Percentiles rank a stretch among this genome's conserved stretches.
phyloP scores from a whole-genome alignment of 805 yeast genomes.

The Starmerella tilneyi region DNA sequence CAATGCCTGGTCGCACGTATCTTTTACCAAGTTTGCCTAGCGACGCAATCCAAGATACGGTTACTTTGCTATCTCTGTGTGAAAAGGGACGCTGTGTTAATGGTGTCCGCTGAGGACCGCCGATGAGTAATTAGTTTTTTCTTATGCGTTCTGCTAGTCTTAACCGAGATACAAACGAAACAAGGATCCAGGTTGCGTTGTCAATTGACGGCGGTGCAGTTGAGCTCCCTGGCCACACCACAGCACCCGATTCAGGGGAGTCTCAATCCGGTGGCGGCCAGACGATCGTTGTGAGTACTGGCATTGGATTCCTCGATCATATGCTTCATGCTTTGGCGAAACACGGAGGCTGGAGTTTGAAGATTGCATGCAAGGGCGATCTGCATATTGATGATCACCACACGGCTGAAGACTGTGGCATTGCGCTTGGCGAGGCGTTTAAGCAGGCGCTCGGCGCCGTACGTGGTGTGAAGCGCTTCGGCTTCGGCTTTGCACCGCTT shows the following conservation, averaged over 20 bases:
- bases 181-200: slow-evolving; percentile 78
- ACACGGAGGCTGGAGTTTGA: slow-evolving; percentile 91
- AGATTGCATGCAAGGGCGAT: slow-evolving; percentile 87
- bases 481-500: slow-evolving; percentile 85
- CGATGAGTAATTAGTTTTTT: slow-evolving; percentile 6
- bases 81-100: too few relatives aligned
- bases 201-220: slow-evolving; percentile 79
- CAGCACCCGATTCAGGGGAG: slow-evolving; percentile 36
- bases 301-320: slow-evolving; percentile 91
- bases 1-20: too few relatives aligned
- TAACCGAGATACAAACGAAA: slow-evolving; percentile 79
- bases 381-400: slow-evolving; percentile 96
- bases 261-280: slow-evolving; percentile 62
- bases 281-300: slow-evolving; percentile 71
- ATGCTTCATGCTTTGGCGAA: slow-evolving; percentile 96
- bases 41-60: not conserved
- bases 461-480: slow-evolving; percentile 85
- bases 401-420: slow-evolving; percentile 90
- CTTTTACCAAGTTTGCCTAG: not conserved
- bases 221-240: slow-evolving; percentile 42
- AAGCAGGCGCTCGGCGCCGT: slow-evolving; percentile 82
- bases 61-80: too few relatives aligned
- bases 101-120: not conserved
- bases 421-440: slow-evolving; percentile 83
- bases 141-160: slow-evolving; percentile 37